Base-by-base conservation (phyloP, 192 early-diverging fungal genomes). In the Irineochytrium annulatum region DNA sequence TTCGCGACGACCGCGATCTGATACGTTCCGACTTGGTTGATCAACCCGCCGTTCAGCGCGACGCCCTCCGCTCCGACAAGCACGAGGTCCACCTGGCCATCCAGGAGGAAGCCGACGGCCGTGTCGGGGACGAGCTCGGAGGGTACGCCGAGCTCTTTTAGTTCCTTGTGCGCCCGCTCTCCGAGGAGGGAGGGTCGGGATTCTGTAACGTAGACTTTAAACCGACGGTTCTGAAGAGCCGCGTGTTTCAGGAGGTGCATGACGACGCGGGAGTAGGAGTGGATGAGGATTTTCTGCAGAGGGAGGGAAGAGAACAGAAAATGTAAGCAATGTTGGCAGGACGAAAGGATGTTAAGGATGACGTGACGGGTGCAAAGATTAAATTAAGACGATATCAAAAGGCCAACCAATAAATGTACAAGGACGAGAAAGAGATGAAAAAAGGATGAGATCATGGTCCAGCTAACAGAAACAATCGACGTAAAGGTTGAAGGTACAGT, bases 41-140 rank as follows among this genome's bases (percentile, higher is more conserved):
- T 91, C 34, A 99, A 65, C 0, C 97, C 97, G 26, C 97, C 97
- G 68, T 93, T 99, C 72, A 95, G 91, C 0, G 94, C 92, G 3
- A 99, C 94, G 31, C 93, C 97, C 72, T 99, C 97, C 6, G 97
- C 97, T 19, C 97, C 97, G 28, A 93, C 94, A 62, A 99, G 80
- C 17, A 97, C 91, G 81, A 95, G 81, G 64, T 99, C 94, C 16
- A 99, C 94, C 68, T 63, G 52, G 24, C 90, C 89, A 59, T 92
- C 89, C 79, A 99, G 94, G 56, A 94, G 80, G 72, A 90, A 95
- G 30, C 91, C 93, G 3, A 95, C 90, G 2, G 95, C 94, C 20
- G 91, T 77, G 69, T 99, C 97, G 63, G 91, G 69, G 33, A 99
- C 85, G 20, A 91, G 83, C 43, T 87, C 85, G 17, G 89, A 90